phyloP scores from a whole-genome alignment of 805 yeast species.

The Yamadazyma scolyti region DNA sequence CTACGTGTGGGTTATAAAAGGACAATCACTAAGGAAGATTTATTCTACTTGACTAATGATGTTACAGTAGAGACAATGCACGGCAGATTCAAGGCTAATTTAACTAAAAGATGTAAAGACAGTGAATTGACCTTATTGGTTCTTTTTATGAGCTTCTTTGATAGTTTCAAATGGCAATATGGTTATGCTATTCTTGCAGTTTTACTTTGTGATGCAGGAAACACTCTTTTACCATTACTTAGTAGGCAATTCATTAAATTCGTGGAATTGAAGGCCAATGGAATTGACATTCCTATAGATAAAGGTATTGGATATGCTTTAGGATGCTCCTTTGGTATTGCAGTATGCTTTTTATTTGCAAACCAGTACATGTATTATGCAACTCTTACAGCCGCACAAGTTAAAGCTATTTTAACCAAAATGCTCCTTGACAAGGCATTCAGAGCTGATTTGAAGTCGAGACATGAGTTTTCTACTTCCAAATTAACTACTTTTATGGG shows the following conservation, averaged over 20 bases:
- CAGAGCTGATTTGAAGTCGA: conserved; percentile 53
- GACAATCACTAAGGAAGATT: conserved; percentile 60
- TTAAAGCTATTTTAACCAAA: conserved; percentile 67
- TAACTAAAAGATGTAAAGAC: conserved; percentile 9
- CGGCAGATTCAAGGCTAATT: conserved; percentile 16
- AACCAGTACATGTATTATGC: conserved; percentile 64
- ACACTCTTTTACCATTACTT: conserved; percentile 31
- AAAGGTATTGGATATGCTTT: conserved; percentile 39
- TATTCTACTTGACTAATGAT: conserved; percentile 38
- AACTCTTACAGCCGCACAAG: conserved; percentile 66
- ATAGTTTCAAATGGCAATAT: conserved; percentile 10
- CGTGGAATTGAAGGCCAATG: conserved; percentile 26
- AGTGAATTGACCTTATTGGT: conserved; percentile 1
- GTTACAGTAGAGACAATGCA: conserved; percentile 31
- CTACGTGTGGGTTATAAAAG: conserved; percentile 69
- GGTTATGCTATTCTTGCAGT: conserved; percentile 23
- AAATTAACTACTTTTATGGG: conserved; percentile 73
- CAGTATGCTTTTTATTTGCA: conserved; percentile 25
- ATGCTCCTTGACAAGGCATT: conserved; percentile 68
- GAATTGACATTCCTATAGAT: conserved; percentile 22
- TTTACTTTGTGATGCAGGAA: conserved; percentile 23
- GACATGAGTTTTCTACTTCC: conserved; percentile 60
- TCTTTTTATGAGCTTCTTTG: conserved; percentile 4
- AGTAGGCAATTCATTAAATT: conserved; percentile 31
- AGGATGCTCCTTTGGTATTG: conserved; percentile 28